These are phyloP conservation scores for Pachyrhizus erosus DNA, from an alignment of 306 rosid genomes.

Conservation along the genomic window DNA sequence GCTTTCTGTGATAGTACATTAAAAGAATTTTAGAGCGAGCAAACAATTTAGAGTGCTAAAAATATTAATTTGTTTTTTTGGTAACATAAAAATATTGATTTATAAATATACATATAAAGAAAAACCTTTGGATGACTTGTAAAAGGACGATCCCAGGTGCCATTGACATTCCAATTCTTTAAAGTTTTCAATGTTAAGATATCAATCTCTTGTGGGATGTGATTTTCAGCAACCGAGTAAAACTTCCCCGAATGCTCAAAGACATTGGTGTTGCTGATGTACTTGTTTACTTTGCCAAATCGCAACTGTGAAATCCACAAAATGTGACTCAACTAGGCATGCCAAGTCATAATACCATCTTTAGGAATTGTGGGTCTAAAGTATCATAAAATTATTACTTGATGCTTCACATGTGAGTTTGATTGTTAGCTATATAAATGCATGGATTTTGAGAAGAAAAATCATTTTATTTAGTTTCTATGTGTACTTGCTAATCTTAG, in stretches of 20 bases:
- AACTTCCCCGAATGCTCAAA: conserved; percentile 72
- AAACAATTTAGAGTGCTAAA: background rate
- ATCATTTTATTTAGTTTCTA: background rate
- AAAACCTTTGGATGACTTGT: conserved; percentile 75
- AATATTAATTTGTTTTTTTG: background rate
- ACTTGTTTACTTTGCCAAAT: conserved; percentile 68
- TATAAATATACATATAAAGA: background rate
- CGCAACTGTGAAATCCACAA: conserved; percentile 54
- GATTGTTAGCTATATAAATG: background rate
- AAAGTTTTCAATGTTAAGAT: conserved; percentile 54
- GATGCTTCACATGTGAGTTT: background rate
- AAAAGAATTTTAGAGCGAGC: background rate
- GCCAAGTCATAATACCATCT: background rate
- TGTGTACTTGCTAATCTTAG: background rate
- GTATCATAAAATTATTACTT: background rate
- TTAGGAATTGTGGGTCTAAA: background rate
- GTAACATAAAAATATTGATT: background rate
- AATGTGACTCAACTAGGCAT: background rate
- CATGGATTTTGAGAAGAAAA: background rate
- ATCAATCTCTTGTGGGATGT: conserved; percentile 75
- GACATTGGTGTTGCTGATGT: conserved; percentile 71
- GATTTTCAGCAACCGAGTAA: conserved; percentile 67
- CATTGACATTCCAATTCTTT: conserved; percentile 63
- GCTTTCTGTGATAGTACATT: conserved; percentile 55
- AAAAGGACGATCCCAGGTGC: conserved; percentile 70